Evolutionary conservation across 208 protist genomes (phyloP), one percentile per base, ranked within the genome.

Genomic region (Endotrypanum monterogeii): DNA sequence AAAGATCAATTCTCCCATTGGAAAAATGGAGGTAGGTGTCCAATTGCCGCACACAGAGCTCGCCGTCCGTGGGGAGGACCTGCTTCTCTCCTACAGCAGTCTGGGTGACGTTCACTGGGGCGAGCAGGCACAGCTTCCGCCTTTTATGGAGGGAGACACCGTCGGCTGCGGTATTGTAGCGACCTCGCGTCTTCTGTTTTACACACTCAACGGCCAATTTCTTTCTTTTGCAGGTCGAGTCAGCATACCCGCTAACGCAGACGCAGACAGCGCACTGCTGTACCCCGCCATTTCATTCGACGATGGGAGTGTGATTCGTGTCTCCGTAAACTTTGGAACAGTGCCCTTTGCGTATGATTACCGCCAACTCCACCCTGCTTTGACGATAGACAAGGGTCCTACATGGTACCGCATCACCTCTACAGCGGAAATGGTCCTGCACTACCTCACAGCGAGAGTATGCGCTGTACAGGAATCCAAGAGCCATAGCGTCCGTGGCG

Each of bases 321-420:
- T 97, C 56, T 63, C 80, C 25, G 89, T 97, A 11, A 97, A 97
- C 81, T 97, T 97, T 73, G 93, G 93, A 51, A 88, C 82, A 20
- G 51, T 81, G 9, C 80, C 81, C 0, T 97, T 97, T 72, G 74
- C 74, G 20, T 97, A 91, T 65, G 93, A 97, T 74, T 94, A 88
- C 77, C 88, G 89, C 4, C 83, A 84, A 76, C 85, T 93, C 71
- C 91, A 96, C 79, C 87, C 93, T 5, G 77, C 84, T 4, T 76
- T 95, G 39, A 80, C 50, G 62, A 54, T 88, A 37, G 35, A 20
- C 1, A 69, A 58, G 9, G 83, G 84, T 0, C 93, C 93, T 16
- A 94, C 84, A 28, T 93, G 88, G 89, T 96, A 94, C 79, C 75
- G 78, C 73, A 82, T 96, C 28, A 87, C 91, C 37, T 92, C 85